phyloP scores from a whole-genome alignment of 257 asterid species.

The Capsicum pubescens region DNA sequence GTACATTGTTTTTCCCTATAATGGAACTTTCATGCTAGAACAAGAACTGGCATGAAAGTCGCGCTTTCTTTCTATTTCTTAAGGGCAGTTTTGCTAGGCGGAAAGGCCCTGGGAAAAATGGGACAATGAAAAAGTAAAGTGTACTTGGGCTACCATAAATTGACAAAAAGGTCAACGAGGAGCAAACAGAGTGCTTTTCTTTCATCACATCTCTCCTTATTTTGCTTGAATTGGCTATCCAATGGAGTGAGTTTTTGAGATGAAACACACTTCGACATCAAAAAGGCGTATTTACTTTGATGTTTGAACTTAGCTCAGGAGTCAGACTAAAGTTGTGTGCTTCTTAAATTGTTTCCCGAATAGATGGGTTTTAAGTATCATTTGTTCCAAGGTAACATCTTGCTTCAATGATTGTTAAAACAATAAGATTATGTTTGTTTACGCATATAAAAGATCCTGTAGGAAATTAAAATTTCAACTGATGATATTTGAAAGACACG shows the following conservation, averaged over 20 bases:
- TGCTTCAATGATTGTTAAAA: background rate
- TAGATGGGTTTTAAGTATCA: constrained; percentile 4
- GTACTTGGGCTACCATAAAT: background rate
- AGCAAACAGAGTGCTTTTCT: background rate
- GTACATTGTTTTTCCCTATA: background rate
- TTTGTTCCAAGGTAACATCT: constrained; percentile 20
- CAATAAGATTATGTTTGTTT: background rate
- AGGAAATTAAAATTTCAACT: background rate
- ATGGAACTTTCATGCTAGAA: background rate
- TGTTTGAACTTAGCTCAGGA: background rate
- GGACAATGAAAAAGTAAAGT: background rate
- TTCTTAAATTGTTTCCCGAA: background rate
- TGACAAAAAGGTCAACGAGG: too few species aligned
- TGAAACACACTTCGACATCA: background rate
- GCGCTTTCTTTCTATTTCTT: background rate
- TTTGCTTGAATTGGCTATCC: constrained; percentile 3
- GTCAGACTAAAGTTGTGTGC: background rate
- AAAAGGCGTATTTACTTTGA: background rate
- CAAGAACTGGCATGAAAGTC: background rate
- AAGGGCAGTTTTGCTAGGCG: constrained; percentile 11
- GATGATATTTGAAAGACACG: background rate
- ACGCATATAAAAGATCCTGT: background rate
- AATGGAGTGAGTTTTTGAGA: background rate
- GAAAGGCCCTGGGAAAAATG: background rate
- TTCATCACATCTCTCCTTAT: background rate